Percentiles rank a stretch among this genome's conserved stretches.
phyloP scores from a whole-genome alignment of 2,329 filamentous ascomycete genomes.

The Neurospora sp. region DNA sequence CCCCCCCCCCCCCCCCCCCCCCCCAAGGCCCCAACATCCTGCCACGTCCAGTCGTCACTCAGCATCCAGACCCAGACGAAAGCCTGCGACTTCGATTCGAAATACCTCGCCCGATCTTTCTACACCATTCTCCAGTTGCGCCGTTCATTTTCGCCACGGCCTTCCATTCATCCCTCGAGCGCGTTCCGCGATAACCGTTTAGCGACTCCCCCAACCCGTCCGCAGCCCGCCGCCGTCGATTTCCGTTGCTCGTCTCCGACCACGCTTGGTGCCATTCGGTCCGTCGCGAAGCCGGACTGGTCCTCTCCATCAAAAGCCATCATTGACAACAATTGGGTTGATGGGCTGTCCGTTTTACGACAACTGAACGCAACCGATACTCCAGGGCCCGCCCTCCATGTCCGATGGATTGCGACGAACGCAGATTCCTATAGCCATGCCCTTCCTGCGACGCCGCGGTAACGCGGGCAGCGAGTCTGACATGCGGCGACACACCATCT shows the following conservation, averaged over 20 bases:
- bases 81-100: neutral
- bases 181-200: neutral
- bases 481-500: conserved; percentile 42
- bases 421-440: conserved; percentile 34
- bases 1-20: too few relatives aligned
- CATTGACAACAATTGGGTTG: neutral
- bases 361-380: neutral
- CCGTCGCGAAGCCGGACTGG: neutral
- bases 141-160: neutral
- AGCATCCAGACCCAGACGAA: neutral
- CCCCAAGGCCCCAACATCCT: neutral
- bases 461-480: conserved; percentile 50
- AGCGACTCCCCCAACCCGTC: neutral
- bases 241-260: neutral
- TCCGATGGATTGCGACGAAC: conserved; percentile 19
- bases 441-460: conserved; percentile 52
- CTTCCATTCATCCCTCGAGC: neutral
- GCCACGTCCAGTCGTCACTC: neutral
- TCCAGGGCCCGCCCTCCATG: neutral
- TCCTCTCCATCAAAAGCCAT: neutral
- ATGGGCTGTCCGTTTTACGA: neutral
- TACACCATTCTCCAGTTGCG: neutral
- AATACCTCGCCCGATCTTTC: neutral
- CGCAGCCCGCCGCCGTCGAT: neutral
- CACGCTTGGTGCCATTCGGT: neutral